phyloP scores from a whole-genome alignment of 306 rosid species.

The Canavalia ensiformis region DNA sequence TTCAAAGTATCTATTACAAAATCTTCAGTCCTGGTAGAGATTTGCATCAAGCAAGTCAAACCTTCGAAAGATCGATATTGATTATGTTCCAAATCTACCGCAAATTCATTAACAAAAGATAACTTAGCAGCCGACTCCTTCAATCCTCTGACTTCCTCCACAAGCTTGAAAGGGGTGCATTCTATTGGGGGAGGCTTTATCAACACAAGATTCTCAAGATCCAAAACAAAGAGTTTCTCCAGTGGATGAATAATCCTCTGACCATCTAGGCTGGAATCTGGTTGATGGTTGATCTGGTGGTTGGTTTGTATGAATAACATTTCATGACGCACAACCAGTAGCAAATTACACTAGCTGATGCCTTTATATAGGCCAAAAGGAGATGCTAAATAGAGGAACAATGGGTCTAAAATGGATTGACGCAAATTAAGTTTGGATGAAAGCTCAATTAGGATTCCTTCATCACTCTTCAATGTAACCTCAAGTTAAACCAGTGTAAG shows the following conservation, averaged over 20 bases:
- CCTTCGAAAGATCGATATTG: constrained; percentile 99
- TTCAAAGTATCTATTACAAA: constrained; percentile 90
- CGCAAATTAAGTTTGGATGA: too few species aligned
- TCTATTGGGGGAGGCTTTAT: constrained; percentile 63
- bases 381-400: too few species aligned
- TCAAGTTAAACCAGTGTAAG: too few species aligned
- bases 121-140: constrained; percentile 84
- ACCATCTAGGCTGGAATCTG: constrained; percentile 69
- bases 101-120: constrained; percentile 77
- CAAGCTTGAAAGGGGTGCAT: constrained; percentile 81
- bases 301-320: constrained; percentile 64
- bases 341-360: too few species aligned
- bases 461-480: too few species aligned
- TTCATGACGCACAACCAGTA: too few species aligned
- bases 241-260: constrained; percentile 80
- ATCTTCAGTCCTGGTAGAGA: constrained; percentile 96
- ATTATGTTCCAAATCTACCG: constrained; percentile 99
- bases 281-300: too few species aligned
- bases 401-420: too few species aligned
- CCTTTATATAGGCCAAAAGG: too few species aligned
- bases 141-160: constrained; percentile 84
- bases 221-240: constrained; percentile 69
- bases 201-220: constrained; percentile 61
- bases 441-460: too few species aligned
- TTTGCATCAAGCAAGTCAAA: constrained; percentile 97